Evolutionary conservation across 371 early-diverging fungal species (phyloP).

Genomic region (Circinella minor): DNA sequence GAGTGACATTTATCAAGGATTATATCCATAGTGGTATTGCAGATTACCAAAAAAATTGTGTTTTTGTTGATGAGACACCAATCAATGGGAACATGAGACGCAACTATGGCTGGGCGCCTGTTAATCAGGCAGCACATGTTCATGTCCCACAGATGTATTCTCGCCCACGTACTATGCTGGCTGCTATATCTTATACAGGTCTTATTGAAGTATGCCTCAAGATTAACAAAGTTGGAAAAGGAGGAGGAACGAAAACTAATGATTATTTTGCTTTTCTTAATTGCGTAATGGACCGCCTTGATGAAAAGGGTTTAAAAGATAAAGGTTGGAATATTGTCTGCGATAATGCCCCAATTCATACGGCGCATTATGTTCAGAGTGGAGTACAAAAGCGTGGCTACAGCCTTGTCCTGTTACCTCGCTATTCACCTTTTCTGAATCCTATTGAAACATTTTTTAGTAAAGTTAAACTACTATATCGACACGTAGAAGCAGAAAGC

Average conservation of each 20-base stretch:
- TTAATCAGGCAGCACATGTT: too few species aligned
- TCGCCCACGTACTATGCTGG: conserved; percentile 1
- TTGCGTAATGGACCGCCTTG: conserved; percentile 11
- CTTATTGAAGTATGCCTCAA: background rate
- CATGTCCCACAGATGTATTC: conserved; percentile 1
- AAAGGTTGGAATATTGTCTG: conserved; percentile 1
- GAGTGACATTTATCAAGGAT: too few species aligned
- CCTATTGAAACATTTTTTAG: conserved; percentile 18
- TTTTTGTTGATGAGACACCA: too few species aligned
- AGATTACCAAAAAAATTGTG: too few species aligned
- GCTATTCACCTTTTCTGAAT: conserved; percentile 19
- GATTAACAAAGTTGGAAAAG: too few species aligned
- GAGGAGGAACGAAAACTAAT: too few species aligned
- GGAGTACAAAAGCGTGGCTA: conserved; percentile 12
- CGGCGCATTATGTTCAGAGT: background rate
- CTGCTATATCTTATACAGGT: conserved; percentile 9
- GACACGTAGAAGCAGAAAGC: background rate
- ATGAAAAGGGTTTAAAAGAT: conserved; percentile 1
- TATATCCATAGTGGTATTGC: too few species aligned
- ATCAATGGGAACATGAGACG: too few species aligned
- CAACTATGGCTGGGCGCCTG: too few species aligned
- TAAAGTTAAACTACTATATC: background rate
- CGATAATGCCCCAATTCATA: conserved; percentile 20
- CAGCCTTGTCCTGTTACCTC: conserved; percentile 11
- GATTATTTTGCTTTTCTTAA: too few species aligned